Base-by-base conservation (phyloP, 495 filamentous ascomycete species). In the Penicillium atrosanguineum region DNA sequence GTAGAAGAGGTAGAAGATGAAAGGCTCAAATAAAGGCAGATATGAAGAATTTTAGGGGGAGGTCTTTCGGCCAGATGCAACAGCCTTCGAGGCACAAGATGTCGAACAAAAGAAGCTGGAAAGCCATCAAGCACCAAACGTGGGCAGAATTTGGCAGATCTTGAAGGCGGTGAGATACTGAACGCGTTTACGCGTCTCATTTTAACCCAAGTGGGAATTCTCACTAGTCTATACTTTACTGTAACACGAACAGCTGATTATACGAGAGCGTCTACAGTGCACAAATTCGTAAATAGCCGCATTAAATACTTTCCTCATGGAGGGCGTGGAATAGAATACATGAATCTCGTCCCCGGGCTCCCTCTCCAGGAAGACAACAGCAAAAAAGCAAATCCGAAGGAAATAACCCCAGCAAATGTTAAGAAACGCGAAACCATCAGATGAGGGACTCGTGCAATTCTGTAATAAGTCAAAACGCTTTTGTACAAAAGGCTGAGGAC, bases 401-500 rank as follows among this genome's bases (percentile, higher is more conserved):
- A 61, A 39, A 54, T 45, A 51, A 44, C 51, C 51, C 46, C 44
- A 46, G 37, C 44, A 50, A 55, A 44, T 48, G 36, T 28, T 60
- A 36, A 50, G 45, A 61, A 48, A 44, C 38, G 25, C 44, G 43
- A 62, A 55, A 42, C 52, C 48, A 42, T 55, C 34, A 63, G 61
- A 61, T 44, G 46, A 40, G 38, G 42, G 47, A 47, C 44, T 53
- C 41, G 50, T 55, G 51, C 43, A 62, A 44, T 37, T 39, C 52
- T 42, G 48, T 44, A 51, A 21, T 36, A 18, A 31, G 39, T 39
- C 63, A 31, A 51, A 61, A 67, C 52, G 69, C 67, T 74, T 74
- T 74, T 72, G 65, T 75, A 75, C 69, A 74, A 66, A 57, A 54
- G 53, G 38, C 14, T 40, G 39, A 43, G 41, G 29, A 47, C 52